phyloP scores from a whole-genome alignment of 2,329 filamentous ascomycete genomes.

The Trichophyton verrucosum region DNA sequence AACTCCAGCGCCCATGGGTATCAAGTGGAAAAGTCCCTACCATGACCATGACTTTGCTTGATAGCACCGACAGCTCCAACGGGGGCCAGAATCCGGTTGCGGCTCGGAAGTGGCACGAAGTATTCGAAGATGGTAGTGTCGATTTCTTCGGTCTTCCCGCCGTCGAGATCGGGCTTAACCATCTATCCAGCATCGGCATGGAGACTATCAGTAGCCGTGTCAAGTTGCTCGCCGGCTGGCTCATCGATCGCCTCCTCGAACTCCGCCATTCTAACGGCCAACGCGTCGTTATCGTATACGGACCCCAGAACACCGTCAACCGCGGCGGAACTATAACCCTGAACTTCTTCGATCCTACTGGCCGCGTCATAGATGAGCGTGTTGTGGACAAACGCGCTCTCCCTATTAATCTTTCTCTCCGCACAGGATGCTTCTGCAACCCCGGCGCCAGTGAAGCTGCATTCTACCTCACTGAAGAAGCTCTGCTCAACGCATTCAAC shows the following conservation, averaged over 20 bases:
- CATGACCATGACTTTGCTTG: background rate
- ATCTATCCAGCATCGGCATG: constrained; percentile 36
- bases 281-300: constrained; percentile 44
- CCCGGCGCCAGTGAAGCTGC: constrained; percentile 33
- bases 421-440: constrained; percentile 47
- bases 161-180: constrained; percentile 43
- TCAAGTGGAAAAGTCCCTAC: constrained; percentile 51
- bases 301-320: constrained; percentile 39
- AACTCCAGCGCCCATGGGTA: constrained; percentile 49
- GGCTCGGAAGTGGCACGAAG: constrained; percentile 35
- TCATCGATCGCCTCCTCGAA: constrained; percentile 38
- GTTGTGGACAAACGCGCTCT: constrained; percentile 49
- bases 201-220: constrained; percentile 48
- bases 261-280: constrained; percentile 44
- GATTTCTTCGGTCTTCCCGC: constrained; percentile 55
- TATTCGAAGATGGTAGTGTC: constrained; percentile 55
- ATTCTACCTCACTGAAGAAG: constrained; percentile 30
- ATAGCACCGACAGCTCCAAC: background rate
- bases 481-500: constrained; percentile 6
- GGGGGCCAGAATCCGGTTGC: background rate
- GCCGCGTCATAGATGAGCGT: constrained; percentile 43
- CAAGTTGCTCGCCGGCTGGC: constrained; percentile 37
- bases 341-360: constrained; percentile 45
- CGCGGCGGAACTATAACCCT: constrained; percentile 50
- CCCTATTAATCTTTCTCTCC: constrained; percentile 44